Evolutionary conservation across 805 yeast genomes (phyloP), one percentile per base, ranked within the genome.

Genomic region (Priceomyces fermenticarens): DNA sequence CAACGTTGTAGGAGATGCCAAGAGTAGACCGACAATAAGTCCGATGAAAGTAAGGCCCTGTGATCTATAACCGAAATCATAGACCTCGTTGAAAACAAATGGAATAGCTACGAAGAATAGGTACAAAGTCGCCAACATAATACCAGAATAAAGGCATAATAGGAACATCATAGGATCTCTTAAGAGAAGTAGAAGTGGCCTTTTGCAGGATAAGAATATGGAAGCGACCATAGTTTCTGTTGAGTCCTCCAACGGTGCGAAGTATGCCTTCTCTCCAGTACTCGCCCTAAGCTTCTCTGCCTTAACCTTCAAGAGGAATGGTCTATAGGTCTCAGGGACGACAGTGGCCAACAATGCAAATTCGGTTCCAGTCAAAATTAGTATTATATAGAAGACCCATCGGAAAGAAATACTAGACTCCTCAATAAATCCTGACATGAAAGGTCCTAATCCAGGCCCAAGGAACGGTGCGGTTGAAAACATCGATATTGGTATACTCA

Each of bases 51-150:
- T 46, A 44, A 62, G 43, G 3, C 62, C 68, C 13, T 51, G 51
- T 11, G 60, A 44, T 58, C 55, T 50, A 6, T 46, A 38, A 4
- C 14, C 26, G 36, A 58, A 60, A 23, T 45, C 47, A 64, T 52
- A 73, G 34, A 36, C 70, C 44, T 26, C 65, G 67, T 59, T 83
- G 40, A 49, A 69, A 0, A 67, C 58, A n/a, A 57, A 59, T 0
- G 74, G 70, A n/a, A 69, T 48, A 6, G 75, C 66, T 0, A 71
- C 67, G 39, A 72, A 61, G 40, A 68, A 56, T 32, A 73, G 41
- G 47, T 72, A 73, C 30, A 72, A 66, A 23, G 71, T 49, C 8
- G 75, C 77, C 39, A 69, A 65, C 10, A 70, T 67, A 46, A 72
- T 71, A 35, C 73, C 71, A 10, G 73, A 72, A 53, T 63, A 73